Evolutionary conservation across 2,329 filamentous ascomycete genomes (phyloP).

Genomic region (Trichoderma sp.): DNA sequence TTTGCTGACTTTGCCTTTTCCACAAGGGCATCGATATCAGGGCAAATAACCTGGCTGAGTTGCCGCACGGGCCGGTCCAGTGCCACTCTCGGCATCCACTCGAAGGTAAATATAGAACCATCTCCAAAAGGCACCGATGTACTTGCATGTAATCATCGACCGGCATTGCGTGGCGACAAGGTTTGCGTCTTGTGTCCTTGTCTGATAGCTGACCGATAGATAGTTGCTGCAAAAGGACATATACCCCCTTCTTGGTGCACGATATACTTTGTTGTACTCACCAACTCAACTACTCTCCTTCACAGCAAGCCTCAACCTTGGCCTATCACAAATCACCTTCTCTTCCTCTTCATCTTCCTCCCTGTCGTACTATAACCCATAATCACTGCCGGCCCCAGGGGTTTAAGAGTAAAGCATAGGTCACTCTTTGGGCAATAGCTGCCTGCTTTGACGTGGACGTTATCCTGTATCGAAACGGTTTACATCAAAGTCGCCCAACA

Average conservation of each 20-base stretch:
- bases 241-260: background rate
- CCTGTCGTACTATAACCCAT: background rate
- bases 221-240: background rate
- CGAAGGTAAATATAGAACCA: background rate
- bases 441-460: background rate
- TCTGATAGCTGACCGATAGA: background rate
- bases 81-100: background rate
- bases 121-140: background rate
- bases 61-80: background rate
- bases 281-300: background rate
- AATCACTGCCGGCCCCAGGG: background rate
- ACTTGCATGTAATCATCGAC: background rate
- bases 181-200: background rate
- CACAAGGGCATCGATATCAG: background rate
- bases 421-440: background rate
- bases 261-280: background rate
- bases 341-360: background rate
- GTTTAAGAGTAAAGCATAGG: background rate
- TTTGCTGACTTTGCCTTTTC: background rate
- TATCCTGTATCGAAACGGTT: background rate
- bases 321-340: background rate
- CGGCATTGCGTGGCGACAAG: background rate
- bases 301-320: background rate
- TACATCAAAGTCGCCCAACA: background rate
- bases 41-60: background rate